A percentile compares a stretch with the other conserved stretches of the same genome.
Evolutionary conservation across 305 asterid species (phyloP).

Genomic region (Fraxinus platypoda): DNA sequence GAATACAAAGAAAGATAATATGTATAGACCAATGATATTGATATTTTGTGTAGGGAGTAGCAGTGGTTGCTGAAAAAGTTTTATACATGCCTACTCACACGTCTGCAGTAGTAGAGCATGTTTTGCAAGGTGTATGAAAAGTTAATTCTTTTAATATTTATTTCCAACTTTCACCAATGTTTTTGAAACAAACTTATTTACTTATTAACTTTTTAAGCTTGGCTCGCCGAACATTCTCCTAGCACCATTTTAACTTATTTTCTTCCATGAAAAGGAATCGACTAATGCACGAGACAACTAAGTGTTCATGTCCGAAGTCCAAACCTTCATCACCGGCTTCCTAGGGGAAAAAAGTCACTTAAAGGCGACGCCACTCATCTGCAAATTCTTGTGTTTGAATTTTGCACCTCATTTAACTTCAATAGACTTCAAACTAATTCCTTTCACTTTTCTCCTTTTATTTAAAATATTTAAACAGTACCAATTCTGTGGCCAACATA

Average conservation of each 20-base stretch:
- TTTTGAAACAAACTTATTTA: not conserved
- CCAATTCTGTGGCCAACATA: not conserved
- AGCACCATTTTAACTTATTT: not conserved
- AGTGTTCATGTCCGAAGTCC: not conserved
- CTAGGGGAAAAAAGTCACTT: not conserved
- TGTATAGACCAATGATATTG: not conserved
- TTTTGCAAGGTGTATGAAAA: not conserved
- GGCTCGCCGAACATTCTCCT: not conserved
- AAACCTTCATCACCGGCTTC: not conserved
- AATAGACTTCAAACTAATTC: slow-evolving; percentile 2
- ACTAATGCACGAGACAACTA: not conserved
- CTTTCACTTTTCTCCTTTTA: not conserved
- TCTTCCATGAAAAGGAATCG: not conserved
- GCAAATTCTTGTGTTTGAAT: not conserved
- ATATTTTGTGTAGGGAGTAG: not conserved
- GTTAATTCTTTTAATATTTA: not conserved
- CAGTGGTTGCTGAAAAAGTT: not conserved
- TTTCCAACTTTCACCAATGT: not conserved
- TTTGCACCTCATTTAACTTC: slow-evolving; percentile 8
- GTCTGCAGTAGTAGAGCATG: not conserved
- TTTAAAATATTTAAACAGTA: not conserved
- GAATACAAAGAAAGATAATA: not conserved
- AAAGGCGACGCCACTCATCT: not conserved
- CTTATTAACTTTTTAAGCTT: not conserved
- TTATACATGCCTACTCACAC: not conserved